Evolutionary conservation across 2,329 filamentous ascomycete species (phyloP).

Genomic region (Clarireedia hainanense): DNA sequence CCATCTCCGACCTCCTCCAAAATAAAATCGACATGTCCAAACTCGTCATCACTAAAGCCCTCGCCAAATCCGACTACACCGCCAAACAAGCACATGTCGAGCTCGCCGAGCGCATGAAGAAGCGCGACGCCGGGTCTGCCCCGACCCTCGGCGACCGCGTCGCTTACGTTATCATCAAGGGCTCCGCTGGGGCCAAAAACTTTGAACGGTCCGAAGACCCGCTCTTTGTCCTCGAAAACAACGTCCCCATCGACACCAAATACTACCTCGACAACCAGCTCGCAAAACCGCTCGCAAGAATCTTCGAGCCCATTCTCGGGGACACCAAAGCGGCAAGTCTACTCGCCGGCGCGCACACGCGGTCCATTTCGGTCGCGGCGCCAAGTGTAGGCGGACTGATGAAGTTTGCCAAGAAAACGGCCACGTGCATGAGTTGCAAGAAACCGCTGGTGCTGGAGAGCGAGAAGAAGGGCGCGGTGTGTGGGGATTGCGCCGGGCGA

Average conservation of each 20-base stretch:
- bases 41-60: constrained; percentile 94
- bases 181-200: constrained; percentile 80
- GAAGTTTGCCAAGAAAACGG: constrained; percentile 97
- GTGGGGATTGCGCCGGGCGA: constrained; percentile 73
- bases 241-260: constrained; percentile 93
- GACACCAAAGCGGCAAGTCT: constrained; percentile 84
- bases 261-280: constrained; percentile 99
- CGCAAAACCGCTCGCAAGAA: constrained; percentile 85
- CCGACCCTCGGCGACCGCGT: constrained; percentile 91
- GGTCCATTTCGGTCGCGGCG: constrained; percentile 86
- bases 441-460: constrained; percentile 77
- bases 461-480: constrained; percentile 80
- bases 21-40: constrained; percentile 99
- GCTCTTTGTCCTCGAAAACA: constrained; percentile 94
- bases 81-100: constrained; percentile 95
- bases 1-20: constrained; percentile 87
- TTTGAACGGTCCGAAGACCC: constrained; percentile 97
- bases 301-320: constrained; percentile 95
- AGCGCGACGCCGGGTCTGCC: constrained; percentile 90
- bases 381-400: constrained; percentile 89
- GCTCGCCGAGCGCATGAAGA: constrained; percentile 91
- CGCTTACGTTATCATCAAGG: constrained; percentile 96
- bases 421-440: constrained; percentile 99
- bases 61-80: constrained; percentile 83
- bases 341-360: constrained; percentile 86